Percentiles rank a stretch among this genome's conserved stretches.
Evolutionary conservation across 495 filamentous ascomycete species (phyloP).

Genomic region (Xylaria nigripes): DNA sequence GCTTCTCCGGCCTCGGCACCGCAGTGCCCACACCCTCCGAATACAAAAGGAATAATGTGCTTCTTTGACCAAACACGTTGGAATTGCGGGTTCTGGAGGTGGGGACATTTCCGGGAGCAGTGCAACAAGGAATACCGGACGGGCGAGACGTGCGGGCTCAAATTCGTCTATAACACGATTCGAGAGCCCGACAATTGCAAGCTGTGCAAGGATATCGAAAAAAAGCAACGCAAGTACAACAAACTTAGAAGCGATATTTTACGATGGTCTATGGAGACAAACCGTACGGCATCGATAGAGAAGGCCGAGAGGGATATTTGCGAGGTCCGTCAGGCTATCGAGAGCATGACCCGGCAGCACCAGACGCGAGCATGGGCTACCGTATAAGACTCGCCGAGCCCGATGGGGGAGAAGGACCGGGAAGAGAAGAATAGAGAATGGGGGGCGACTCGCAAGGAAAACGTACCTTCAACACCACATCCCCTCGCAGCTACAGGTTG

Average conservation of each 20-base stretch:
- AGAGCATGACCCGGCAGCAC: conserved; percentile 43
- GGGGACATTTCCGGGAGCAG: conserved; percentile 89
- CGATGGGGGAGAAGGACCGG: conserved; percentile 6
- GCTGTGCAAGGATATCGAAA: conserved; percentile 85
- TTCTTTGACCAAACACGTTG: conserved; percentile 56
- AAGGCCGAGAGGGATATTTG: conserved; percentile 56
- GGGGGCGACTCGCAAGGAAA: neutral
- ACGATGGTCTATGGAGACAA: conserved; percentile 71
- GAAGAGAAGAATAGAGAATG: neutral
- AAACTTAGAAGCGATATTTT: conserved; percentile 70
- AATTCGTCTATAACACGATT: conserved; percentile 68
- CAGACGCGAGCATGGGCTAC: conserved; percentile 31
- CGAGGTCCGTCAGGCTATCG: conserved; percentile 56
- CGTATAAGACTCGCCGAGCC: conserved; percentile 15
- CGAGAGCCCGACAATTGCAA: conserved; percentile 57
- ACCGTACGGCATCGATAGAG: conserved; percentile 72
- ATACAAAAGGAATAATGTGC: conserved; percentile 42
- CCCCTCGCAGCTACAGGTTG: conserved; percentile 8
- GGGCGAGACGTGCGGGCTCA: conserved; percentile 96
- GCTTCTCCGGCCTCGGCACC: neutral
- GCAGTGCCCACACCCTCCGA: neutral
- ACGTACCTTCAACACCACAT: too few relatives aligned
- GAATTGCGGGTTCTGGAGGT: conserved; percentile 85
- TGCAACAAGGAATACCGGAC: conserved; percentile 95
- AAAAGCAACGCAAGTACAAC: conserved; percentile 67